A percentile compares a stretch with the other conserved stretches of the same genome.
These are phyloP conservation scores for Rutstroemia sydowiana DNA, from an alignment of 2,329 filamentous ascomycete genomes.

Conservation along the genomic window DNA sequence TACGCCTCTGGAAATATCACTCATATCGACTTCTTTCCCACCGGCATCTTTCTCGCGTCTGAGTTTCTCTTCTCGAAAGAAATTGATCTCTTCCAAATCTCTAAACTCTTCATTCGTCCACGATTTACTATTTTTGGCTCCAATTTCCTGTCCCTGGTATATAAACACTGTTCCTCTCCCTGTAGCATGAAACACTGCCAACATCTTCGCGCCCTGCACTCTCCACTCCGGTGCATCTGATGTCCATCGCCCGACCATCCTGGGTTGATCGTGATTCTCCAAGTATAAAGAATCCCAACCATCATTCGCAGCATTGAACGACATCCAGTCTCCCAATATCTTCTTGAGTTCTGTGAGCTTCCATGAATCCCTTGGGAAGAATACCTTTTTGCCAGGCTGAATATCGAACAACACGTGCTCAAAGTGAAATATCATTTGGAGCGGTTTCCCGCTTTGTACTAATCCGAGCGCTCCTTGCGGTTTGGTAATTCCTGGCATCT, in stretches of 20 bases:
- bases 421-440: slow-evolving; percentile 70
- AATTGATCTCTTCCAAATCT: slow-evolving; percentile 54
- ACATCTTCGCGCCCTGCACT: slow-evolving; percentile 42
- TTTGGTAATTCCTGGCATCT: slow-evolving; percentile 38
- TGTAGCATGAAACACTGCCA: slow-evolving; percentile 42
- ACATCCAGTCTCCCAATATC: slow-evolving; percentile 44
- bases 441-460: slow-evolving; percentile 50
- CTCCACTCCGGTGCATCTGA: slow-evolving; percentile 35
- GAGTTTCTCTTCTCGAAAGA: too few species aligned
- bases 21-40: too few species aligned
- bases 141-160: slow-evolving; percentile 55
- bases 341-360: slow-evolving; percentile 35
- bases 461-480: slow-evolving; percentile 43
- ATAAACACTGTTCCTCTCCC: slow-evolving; percentile 50
- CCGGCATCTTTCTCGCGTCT: too few species aligned
- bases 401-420: slow-evolving; percentile 35
- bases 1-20: too few species aligned
- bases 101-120: slow-evolving; percentile 62
- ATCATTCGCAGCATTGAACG: slow-evolving; percentile 41
- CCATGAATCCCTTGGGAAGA: slow-evolving; percentile 27
- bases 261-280: slow-evolving; percentile 51
- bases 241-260: slow-evolving; percentile 42
- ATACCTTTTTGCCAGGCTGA: not conserved
- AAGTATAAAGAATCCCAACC: slow-evolving; percentile 52
- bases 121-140: slow-evolving; percentile 46